These are phyloP conservation scores for Ophioceras dolichostomum DNA, from an alignment of 2,329 filamentous ascomycete genomes.

Conservation along the genomic window DNA sequence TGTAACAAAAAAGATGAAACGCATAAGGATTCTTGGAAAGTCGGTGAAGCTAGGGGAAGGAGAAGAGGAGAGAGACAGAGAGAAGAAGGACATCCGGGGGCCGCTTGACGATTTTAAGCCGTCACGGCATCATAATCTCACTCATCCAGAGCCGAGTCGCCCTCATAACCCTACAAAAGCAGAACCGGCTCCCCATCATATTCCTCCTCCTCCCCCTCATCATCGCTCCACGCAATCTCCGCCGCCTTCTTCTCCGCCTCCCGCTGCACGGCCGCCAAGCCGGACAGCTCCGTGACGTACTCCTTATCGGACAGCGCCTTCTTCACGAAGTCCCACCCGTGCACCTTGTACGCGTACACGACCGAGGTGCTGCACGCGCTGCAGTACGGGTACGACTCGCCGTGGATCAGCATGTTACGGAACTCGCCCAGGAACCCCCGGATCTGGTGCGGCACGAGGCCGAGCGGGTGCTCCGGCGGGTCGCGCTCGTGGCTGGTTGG, in stretches of 20 bases:
- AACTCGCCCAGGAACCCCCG: conserved; percentile 67
- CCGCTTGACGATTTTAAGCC: too few species aligned
- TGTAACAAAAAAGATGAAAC: too few species aligned
- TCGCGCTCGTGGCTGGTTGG: conserved; percentile 34
- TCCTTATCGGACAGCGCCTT: conserved; percentile 62
- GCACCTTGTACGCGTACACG: conserved; percentile 50
- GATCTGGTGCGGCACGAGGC: conserved; percentile 67
- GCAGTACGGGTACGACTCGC: conserved; percentile 67
- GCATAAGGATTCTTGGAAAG: too few species aligned
- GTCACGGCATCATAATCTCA: too few species aligned
- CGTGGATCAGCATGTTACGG: conserved; percentile 60
- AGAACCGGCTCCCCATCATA: conserved; percentile 31
- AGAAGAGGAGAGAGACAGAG: not conserved
- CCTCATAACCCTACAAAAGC: not conserved
- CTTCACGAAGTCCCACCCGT: conserved; percentile 69
- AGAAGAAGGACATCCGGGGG: not conserved
- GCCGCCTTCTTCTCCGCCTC: conserved; percentile 37
- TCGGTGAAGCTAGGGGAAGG: not conserved
- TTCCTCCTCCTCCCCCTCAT: conserved; percentile 33
- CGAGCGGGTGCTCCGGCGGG: conserved; percentile 46
- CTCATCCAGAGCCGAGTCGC: not conserved
- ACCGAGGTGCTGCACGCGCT: conserved; percentile 67
- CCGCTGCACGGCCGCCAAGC: conserved; percentile 59
- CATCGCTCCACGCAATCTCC: conserved; percentile 50
- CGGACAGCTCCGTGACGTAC: conserved; percentile 67